A percentile compares a stretch with the other conserved stretches of the same genome.
These are phyloP conservation scores for Rhizoclosmatium globosum DNA, from an alignment of 192 early-diverging fungal genomes.

Conservation along the genomic window DNA sequence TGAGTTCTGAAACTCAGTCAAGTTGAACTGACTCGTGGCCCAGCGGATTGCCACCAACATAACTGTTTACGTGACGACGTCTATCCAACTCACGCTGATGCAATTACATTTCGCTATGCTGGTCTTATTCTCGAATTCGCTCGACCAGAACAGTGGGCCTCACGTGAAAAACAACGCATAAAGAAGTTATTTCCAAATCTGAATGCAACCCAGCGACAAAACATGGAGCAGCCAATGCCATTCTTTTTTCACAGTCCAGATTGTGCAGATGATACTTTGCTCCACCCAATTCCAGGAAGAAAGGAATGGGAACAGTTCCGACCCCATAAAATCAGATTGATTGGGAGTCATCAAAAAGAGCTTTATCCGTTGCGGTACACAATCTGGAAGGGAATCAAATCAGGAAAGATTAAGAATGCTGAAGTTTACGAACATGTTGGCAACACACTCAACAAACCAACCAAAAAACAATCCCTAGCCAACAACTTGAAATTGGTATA, in stretches of 20 bases:
- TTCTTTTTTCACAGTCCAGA: constrained; percentile 33
- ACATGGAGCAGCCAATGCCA: constrained; percentile 1
- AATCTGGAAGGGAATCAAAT: constrained; percentile 6
- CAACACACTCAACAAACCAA: not conserved
- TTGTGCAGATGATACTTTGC: constrained; percentile 22
- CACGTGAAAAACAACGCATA: constrained; percentile 4
- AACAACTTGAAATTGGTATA: not conserved
- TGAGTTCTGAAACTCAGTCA: not conserved
- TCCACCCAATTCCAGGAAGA: not conserved
- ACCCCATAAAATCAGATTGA: not conserved
- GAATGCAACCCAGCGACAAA: not conserved
- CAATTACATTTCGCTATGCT: constrained; percentile 25
- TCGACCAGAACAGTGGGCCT: constrained; percentile 15
- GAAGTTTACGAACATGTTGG: constrained; percentile 25
- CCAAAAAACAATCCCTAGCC: not conserved
- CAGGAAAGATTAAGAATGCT: constrained; percentile 27
- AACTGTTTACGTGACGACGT: not conserved
- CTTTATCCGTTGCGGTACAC: constrained; percentile 23
- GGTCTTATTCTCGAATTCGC: constrained; percentile 21
- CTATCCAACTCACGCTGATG: constrained; percentile 20
- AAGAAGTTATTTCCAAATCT: not conserved
- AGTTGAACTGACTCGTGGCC: not conserved
- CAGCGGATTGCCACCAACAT: constrained; percentile 24
- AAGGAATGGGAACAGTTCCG: constrained; percentile 13
- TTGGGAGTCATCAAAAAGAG: constrained; percentile 1